phyloP scores from a whole-genome alignment of 2,329 filamentous ascomycete species.

The Acrodontium crateriforme region DNA sequence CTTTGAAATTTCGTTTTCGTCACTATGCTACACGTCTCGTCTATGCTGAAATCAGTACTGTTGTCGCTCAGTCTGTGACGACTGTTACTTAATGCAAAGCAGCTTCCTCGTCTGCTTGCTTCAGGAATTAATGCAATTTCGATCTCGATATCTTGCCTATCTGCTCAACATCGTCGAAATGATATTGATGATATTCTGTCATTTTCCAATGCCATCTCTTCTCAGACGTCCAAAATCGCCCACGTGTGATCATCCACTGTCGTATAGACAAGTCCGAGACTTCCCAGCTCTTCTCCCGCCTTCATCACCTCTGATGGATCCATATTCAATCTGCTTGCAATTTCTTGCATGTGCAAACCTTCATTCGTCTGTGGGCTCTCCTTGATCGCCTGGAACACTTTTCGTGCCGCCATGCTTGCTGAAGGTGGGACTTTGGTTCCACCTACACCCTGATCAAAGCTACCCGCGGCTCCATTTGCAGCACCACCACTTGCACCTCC shows the following conservation, averaged over 20 bases:
- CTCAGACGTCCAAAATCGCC: slow-evolving; percentile 64
- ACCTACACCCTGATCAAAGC: slow-evolving; percentile 15
- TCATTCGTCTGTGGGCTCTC: slow-evolving; percentile 60
- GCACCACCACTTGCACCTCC: slow-evolving; percentile 20
- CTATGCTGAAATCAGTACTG: too few relatives aligned
- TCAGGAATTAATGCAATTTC: too few relatives aligned
- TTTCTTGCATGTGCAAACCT: slow-evolving; percentile 67
- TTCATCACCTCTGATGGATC: slow-evolving; percentile 55
- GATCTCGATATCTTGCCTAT: neutral
- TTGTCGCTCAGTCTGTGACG: too few relatives aligned
- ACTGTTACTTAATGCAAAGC: too few relatives aligned
- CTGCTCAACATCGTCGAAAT: neutral
- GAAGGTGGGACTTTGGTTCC: slow-evolving; percentile 25
- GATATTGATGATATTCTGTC: neutral
- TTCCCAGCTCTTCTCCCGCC: slow-evolving; percentile 69
- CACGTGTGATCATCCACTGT: slow-evolving; percentile 90
- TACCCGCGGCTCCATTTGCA: slow-evolving; percentile 14
- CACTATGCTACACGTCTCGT: neutral
- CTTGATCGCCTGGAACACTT: slow-evolving; percentile 56
- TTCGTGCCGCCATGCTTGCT: slow-evolving; percentile 42
- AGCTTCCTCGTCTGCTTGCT: too few relatives aligned
- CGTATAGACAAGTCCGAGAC: slow-evolving; percentile 65
- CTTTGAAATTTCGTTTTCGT: too few relatives aligned
- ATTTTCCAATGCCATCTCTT: slow-evolving; percentile 6
- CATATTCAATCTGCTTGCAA: slow-evolving; percentile 53